Evolutionary conservation across 2,329 filamentous ascomycete genomes (phyloP).

Genomic region (Fusarium caatingaense): DNA sequence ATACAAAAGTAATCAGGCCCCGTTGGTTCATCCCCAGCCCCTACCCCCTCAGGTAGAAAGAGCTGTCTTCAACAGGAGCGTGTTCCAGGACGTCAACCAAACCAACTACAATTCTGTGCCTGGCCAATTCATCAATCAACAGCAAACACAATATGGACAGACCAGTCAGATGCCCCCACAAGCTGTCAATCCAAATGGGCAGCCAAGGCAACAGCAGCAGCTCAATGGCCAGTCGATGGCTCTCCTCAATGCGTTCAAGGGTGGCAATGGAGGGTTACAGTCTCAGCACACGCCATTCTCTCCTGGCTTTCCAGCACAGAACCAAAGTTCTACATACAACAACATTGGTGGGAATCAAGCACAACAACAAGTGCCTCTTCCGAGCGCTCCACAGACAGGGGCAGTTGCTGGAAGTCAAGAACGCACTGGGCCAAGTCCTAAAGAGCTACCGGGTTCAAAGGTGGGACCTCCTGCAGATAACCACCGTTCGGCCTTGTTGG

Average conservation of each 20-base stretch:
- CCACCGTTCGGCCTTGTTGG: conserved; percentile 63
- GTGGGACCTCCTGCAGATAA: conserved; percentile 41
- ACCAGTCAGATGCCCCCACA: conserved; percentile 35
- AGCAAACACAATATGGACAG: conserved; percentile 44
- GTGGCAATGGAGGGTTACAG: conserved; percentile 39
- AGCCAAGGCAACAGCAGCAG: conserved; percentile 43
- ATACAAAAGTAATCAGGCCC: conserved; percentile 40
- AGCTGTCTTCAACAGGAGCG: conserved; percentile 58
- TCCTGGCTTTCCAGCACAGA: conserved; percentile 19
- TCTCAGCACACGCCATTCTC: conserved; percentile 36
- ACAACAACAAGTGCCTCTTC: conserved; percentile 13
- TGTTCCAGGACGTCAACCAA: conserved; percentile 45
- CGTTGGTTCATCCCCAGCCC: conserved; percentile 57
- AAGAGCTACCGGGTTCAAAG: conserved; percentile 46
- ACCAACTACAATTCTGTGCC: conserved; percentile 15
- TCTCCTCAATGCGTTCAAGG: conserved; percentile 60
- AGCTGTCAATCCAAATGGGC: conserved; percentile 17
- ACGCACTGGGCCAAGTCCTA: conserved; percentile 43
- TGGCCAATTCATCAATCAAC: conserved; percentile 29
- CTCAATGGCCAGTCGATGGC: conserved; percentile 58
- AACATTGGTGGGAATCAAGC: conserved; percentile 21
- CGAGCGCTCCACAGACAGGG: conserved; percentile 16
- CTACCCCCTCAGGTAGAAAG: conserved; percentile 67
- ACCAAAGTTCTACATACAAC: conserved; percentile 25
- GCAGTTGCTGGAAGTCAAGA: conserved; percentile 8